A percentile compares a stretch with the other conserved stretches of the same genome.
These are phyloP conservation scores for Neurospora sp. DNA, from an alignment of 495 filamentous ascomycete genomes.

Conservation along the genomic window DNA sequence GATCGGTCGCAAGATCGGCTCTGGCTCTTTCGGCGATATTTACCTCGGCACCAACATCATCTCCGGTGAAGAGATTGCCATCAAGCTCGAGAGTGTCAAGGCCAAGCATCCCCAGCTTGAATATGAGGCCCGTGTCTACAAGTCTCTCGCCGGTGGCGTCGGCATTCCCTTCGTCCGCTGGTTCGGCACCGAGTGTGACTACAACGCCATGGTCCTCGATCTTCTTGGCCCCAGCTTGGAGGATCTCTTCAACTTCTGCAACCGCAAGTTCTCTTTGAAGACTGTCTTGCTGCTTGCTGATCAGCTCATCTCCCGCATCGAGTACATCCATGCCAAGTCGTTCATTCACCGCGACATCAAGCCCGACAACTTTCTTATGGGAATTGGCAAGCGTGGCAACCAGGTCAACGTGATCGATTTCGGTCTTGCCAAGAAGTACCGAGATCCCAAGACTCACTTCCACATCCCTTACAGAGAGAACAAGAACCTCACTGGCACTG, in stretches of 20 bases:
- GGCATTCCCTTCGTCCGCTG: constrained; percentile 99
- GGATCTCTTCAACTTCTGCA: constrained; percentile 99
- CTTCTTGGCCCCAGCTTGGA: constrained; percentile 95
- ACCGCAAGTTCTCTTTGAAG: constrained; percentile 99
- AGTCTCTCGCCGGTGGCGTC: constrained; percentile 95
- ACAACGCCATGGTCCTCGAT: constrained; percentile 99
- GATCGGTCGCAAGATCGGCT: constrained; percentile 98
- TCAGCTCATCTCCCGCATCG: constrained; percentile 97
- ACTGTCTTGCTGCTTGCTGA: constrained; percentile 97
- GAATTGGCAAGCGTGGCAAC: constrained; percentile 98
- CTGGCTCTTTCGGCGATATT: constrained; percentile 97
- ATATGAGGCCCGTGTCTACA: constrained; percentile 99
- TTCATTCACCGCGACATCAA: constrained; percentile 99
- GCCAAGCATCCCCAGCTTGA: constrained; percentile 99
- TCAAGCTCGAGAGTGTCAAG: constrained; percentile 99
- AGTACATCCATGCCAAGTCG: constrained; percentile 99
- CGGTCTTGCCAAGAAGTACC: constrained; percentile 98
- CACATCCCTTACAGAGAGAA: constrained; percentile 99
- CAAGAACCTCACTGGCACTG: constrained; percentile 99
- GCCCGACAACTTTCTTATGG: constrained; percentile 99
- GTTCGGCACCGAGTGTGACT: constrained; percentile 99
- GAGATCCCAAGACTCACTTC: constrained; percentile 99
- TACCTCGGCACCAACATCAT: constrained; percentile 99
- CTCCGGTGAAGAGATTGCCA: constrained; percentile 98
- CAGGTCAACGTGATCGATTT: constrained; percentile 99